Base-by-base conservation (phyloP, 2,329 filamentous ascomycete species). In the Nakataea oryzae region DNA sequence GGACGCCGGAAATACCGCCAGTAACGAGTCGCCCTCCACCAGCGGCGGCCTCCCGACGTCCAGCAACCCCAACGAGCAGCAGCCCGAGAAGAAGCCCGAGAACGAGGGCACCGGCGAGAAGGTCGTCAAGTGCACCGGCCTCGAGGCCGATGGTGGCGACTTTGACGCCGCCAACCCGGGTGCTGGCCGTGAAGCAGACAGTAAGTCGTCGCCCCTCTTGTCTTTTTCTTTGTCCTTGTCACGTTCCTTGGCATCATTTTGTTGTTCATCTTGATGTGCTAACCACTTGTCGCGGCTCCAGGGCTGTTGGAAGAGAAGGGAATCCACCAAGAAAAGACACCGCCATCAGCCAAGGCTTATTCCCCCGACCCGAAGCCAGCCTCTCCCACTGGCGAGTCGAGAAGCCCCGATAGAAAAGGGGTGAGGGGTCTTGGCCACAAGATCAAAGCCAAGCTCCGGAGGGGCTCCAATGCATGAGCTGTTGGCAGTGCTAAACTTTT, bases 151-250 rank as follows among this genome's bases (percentile, higher is more conserved):
- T 54, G 86, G 87, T 0, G 86, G 87, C 7, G 79, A 89, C 67
- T 88, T 89, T 69, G 87, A 89, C 67, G 85, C 83, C 4, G 75
- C 79, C 9, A 81, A 81, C 63, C 81, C 86, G 0, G 87, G 87
- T 13, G 87, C 87, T 13, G 86, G 85, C 3, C 75, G 73, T 47
- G 87, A 90, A 71, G 87, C 87, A 64, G 85, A 88, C 66, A 81
- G 87, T 87, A 73, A 74, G 80, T 78, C 8, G 41, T 28, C 26
- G n/a, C 58, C 24, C 12, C 27, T 54, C n/a, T 56, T 55, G 14
- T 17, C 2, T 17, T 27, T 12, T 1, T 17, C n/a, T 55, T 4
- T 4, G 8, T 27, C 1, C 56, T 41, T 2, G 21, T 55, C 13
- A 24, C 2, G n/a, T 24, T 58, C 4, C 21, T 3, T 26, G 28